These are phyloP conservation scores for Chaetomiaceae sp. DNA, from an alignment of 2,329 filamentous ascomycete species.

Conservation along the genomic window DNA sequence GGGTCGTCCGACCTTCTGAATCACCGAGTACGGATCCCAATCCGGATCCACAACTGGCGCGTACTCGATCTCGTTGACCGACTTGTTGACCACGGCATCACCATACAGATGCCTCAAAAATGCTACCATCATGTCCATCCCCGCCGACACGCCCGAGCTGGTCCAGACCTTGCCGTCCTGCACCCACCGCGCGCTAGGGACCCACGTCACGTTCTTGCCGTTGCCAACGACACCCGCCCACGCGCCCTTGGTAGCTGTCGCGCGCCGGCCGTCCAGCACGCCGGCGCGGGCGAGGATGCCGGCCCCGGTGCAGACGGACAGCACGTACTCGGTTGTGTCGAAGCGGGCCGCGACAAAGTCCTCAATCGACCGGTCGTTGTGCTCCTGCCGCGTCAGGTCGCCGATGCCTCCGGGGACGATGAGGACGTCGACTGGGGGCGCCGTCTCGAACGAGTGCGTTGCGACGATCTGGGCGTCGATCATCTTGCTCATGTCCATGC, in stretches of 20 bases:
- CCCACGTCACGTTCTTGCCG: constrained; percentile 42
- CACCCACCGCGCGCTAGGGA: constrained; percentile 47
- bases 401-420: constrained; percentile 27
- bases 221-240: constrained; percentile 32
- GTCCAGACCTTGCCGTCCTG: constrained; percentile 51
- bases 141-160: constrained; percentile 42
- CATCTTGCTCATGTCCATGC: constrained; percentile 10
- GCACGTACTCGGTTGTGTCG: constrained; percentile 24
- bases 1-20: constrained; percentile 18
- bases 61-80: constrained; percentile 25
- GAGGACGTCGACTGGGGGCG: constrained; percentile 27
- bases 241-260: constrained; percentile 49
- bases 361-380: constrained; percentile 19
- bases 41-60: constrained; percentile 17
- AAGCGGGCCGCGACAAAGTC: constrained; percentile 18
- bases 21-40: constrained; percentile 27
- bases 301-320: constrained; percentile 45
- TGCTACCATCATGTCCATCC: constrained; percentile 35
- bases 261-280: constrained; percentile 44
- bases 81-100: constrained; percentile 21
- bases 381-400: constrained; percentile 8
- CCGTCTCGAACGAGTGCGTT: constrained; percentile 24
- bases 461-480: constrained; percentile 18
- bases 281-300: constrained; percentile 45
- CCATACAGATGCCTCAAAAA: constrained; percentile 36